Conservation (phyloP, 805 yeast genomes). For the Yarrowia hollandica region DNA sequence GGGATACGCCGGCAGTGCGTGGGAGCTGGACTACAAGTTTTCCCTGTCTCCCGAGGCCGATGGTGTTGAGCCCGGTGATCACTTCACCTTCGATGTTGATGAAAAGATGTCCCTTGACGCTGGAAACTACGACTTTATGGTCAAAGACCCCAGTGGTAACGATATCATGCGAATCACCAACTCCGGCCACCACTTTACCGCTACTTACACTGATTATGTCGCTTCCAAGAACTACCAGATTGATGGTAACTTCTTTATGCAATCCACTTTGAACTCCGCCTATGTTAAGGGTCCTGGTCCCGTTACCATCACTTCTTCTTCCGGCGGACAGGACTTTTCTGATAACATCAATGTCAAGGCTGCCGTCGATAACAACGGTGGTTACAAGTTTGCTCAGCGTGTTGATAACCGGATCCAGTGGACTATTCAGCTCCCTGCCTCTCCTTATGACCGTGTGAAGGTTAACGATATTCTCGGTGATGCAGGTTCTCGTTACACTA, state of each 20-base stretch:
- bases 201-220: slow-evolving; percentile 22
- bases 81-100: slow-evolving; percentile 5
- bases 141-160: slow-evolving; percentile 5
- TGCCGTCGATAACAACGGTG: background rate
- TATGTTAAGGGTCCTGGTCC: background rate
- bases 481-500: background rate
- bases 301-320: background rate
- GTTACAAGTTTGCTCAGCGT: background rate
- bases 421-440: slow-evolving; percentile 15
- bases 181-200: slow-evolving; percentile 4
- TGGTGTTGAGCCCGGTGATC: slow-evolving; percentile 3
- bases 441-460: slow-evolving; percentile 1
- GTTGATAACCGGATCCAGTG: background rate
- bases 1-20: slow-evolving; percentile 2
- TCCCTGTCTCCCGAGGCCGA: slow-evolving; percentile 7
- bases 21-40: slow-evolving; percentile 17
- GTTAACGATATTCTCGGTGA: background rate
- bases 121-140: slow-evolving; percentile 1
- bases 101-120: background rate
- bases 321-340: background rate
- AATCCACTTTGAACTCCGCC: background rate
- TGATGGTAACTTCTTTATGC: background rate
- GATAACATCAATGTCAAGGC: background rate
- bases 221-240: slow-evolving; percentile 21
- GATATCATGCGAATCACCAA: slow-evolving; percentile 25